Percentiles rank a stretch among this genome's conserved stretches.
phyloP scores from a whole-genome alignment of 2,329 filamentous ascomycete species.

The Penicillium olsonii region DNA sequence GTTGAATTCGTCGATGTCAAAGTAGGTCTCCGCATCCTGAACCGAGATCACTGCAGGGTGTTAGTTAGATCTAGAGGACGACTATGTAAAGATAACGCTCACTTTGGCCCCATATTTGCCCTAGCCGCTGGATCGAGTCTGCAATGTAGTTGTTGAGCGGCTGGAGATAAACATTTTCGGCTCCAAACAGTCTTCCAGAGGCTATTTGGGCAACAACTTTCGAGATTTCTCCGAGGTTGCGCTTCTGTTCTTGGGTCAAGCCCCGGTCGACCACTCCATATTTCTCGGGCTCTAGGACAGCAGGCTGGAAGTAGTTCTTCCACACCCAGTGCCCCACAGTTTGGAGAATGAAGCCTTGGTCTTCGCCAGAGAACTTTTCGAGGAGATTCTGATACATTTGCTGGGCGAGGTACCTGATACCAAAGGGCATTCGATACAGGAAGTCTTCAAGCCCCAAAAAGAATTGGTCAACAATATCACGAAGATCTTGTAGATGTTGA shows the following conservation, averaged over 20 bases:
- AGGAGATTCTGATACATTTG: slow-evolving; percentile 81
- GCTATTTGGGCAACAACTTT: slow-evolving; percentile 90
- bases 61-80: slow-evolving; percentile 33
- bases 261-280: slow-evolving; percentile 90
- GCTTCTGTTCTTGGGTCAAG: slow-evolving; percentile 86
- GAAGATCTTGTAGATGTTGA: slow-evolving; percentile 86
- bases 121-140: slow-evolving; percentile 79
- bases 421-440: slow-evolving; percentile 86
- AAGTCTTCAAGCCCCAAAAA: slow-evolving; percentile 79
- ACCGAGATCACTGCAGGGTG: slow-evolving; percentile 69
- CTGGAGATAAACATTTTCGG: slow-evolving; percentile 93
- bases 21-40: slow-evolving; percentile 82
- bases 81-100: slow-evolving; percentile 32
- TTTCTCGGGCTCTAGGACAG: slow-evolving; percentile 84
- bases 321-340: slow-evolving; percentile 89
- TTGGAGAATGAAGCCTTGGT: slow-evolving; percentile 75
- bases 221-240: slow-evolving; percentile 84
- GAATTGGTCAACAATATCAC: slow-evolving; percentile 92
- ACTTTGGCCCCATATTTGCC: slow-evolving; percentile 70
- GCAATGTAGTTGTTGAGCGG: slow-evolving; percentile 89
- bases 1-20: slow-evolving; percentile 98
- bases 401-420: slow-evolving; percentile 81
- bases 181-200: slow-evolving; percentile 84
- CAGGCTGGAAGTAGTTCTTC: slow-evolving; percentile 90
- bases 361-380: slow-evolving; percentile 76